Evolutionary conservation across 192 early-diverging fungal species (phyloP), one percentile per base, ranked within the genome.

Genomic region (Allomyces macrogynus): DNA sequence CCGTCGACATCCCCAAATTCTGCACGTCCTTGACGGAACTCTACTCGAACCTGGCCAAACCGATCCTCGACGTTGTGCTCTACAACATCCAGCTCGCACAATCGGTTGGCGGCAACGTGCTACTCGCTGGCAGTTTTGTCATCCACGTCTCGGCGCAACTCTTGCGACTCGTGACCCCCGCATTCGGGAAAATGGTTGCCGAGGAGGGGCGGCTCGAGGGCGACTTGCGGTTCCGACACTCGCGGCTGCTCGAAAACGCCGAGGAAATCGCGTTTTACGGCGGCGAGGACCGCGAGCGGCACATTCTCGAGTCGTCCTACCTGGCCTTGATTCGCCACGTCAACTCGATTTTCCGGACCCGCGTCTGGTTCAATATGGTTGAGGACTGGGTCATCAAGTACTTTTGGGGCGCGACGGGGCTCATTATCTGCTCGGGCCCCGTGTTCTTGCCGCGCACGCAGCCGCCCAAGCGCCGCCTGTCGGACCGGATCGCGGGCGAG

Each of bases 371-470:
- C 71, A 57, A 57, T n/a, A 57, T 57, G 49, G 20, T 57, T 5
- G 49, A 57, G 74, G 93, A 96, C 75, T 96, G 95, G 78, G 80
- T 96, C 24, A 90, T 98, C 75, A 98, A 98, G 73, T 98, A 98
- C 76, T 89, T 92, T 65, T 97, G 94, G 94, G 89, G 92, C 67
- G 93, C 92, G 1, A 83, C 85, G 65, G 93, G 93, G 43, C 76
- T 93, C 63, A 74, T 86, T 14, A 77, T 95, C 20, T 93, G 90
- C 67, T 84, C 89, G 0, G 85, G 87, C 10, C 93, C 93, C 2
- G 90, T 92, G 16, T 95, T 95, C 72, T 80, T 81, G 60, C 66
- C 71, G 61, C 68, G 74, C n/a, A 40, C 49, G 16, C 12, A 57
- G 16, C 49, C 16, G 16, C 49, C 16, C 20, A 14, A n/a, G 16